Conservation (phyloP, 306 rosid genomes). For the Herpetospermum pedunculosum region DNA sequence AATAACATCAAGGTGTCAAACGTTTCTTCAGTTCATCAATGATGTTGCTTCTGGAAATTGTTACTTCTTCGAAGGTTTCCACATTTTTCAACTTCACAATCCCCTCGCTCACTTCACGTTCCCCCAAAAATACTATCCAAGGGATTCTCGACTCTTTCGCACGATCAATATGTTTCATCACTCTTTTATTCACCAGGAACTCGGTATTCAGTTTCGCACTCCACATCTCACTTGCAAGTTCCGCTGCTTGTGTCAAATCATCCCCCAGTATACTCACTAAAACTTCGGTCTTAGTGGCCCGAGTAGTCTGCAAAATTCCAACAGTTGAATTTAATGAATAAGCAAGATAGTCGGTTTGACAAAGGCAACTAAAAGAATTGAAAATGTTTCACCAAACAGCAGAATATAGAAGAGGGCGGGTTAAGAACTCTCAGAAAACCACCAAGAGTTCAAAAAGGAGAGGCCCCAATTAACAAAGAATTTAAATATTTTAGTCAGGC, state of each 20-base stretch:
- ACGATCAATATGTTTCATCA: conserved; percentile 54
- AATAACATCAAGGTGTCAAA: conserved; percentile 17
- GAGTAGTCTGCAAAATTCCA: conserved; percentile 32
- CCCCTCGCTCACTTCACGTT: conserved; percentile 56
- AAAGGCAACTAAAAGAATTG: not conserved
- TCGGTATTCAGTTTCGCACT: conserved; percentile 46
- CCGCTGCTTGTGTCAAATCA: conserved; percentile 53
- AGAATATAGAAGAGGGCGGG: not conserved
- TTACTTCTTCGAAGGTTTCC: conserved; percentile 25
- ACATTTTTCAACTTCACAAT: conserved; percentile 44
- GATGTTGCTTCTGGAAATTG: conserved; percentile 31
- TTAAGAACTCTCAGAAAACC: not conserved
- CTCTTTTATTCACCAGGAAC: conserved; percentile 47
- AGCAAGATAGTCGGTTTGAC: not conserved
- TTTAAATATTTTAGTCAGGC: too few relatives aligned
- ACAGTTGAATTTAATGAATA: not conserved
- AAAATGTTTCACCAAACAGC: not conserved
- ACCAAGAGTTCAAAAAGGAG: not conserved
- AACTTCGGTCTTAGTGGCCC: conserved; percentile 77
- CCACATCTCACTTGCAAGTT: conserved; percentile 74
- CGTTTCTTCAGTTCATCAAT: conserved; percentile 53
- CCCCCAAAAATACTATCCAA: conserved; percentile 76
- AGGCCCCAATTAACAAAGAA: not conserved
- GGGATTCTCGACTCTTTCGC: conserved; percentile 70
- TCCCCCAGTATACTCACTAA: conserved; percentile 68